A percentile compares a stretch with the other conserved stretches of the same genome.
These are phyloP conservation scores for Talaromyces sp. DNA, from an alignment of 2,329 filamentous ascomycete species.

Conservation along the genomic window DNA sequence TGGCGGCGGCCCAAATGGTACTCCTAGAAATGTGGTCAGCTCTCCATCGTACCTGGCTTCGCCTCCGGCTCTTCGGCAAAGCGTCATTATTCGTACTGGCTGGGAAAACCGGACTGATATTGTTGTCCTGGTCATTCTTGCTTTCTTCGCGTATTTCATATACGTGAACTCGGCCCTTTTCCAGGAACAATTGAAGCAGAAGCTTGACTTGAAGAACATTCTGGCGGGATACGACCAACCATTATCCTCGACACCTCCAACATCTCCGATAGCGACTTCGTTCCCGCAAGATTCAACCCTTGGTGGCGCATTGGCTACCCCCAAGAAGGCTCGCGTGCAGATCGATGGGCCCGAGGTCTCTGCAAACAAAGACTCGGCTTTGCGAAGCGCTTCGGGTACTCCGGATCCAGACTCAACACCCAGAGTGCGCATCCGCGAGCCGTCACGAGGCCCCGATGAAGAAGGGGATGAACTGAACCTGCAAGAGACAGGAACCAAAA, in stretches of 20 bases:
- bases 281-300: slow-evolving; percentile 22
- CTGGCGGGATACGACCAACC: slow-evolving; percentile 34
- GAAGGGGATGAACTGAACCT: slow-evolving; percentile 24
- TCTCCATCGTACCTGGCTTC: slow-evolving; percentile 32
- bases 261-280: slow-evolving; percentile 29
- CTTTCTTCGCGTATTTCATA: slow-evolving; percentile 36
- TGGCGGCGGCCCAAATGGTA: slow-evolving; percentile 30
- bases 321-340: neutral
- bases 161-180: slow-evolving; percentile 38
- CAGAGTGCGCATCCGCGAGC: slow-evolving; percentile 36
- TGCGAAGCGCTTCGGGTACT: slow-evolving; percentile 15
- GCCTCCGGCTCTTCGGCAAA: slow-evolving; percentile 34
- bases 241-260: slow-evolving; percentile 28
- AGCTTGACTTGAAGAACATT: slow-evolving; percentile 40
- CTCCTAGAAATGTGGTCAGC: slow-evolving; percentile 30
- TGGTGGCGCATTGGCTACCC: slow-evolving; percentile 6
- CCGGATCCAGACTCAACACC: slow-evolving; percentile 21
- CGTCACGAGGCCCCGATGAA: slow-evolving; percentile 26
- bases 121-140: slow-evolving; percentile 34
- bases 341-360: slow-evolving; percentile 28
- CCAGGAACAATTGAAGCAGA: slow-evolving; percentile 37
- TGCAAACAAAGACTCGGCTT: slow-evolving; percentile 24
- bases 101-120: slow-evolving; percentile 42
- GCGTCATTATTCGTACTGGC: slow-evolving; percentile 40
- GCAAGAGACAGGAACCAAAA: slow-evolving; percentile 44